Conservation (phyloP, 441 rosid species). For the Populus trichocarpa region DNA sequence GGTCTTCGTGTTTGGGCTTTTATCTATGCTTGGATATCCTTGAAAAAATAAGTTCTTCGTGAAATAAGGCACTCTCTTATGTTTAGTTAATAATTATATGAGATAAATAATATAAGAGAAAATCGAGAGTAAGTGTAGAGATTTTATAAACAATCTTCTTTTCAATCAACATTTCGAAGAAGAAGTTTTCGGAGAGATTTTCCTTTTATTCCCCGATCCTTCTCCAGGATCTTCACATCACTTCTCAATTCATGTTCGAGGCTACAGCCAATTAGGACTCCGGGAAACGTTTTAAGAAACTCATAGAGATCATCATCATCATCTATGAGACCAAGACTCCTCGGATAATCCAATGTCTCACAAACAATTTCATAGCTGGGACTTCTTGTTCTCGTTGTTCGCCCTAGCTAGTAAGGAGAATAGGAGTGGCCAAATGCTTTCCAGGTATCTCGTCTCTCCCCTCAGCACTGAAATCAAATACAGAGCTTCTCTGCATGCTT, state of each 20-base stretch:
- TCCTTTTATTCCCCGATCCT: constrained; percentile 73
- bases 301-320: constrained; percentile 53
- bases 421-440: constrained; percentile 77
- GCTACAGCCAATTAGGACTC: constrained; percentile 65
- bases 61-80: too few relatives aligned
- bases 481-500: constrained; percentile 71
- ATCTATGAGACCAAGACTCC: constrained; percentile 47
- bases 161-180: constrained; percentile 65
- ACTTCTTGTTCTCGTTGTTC: constrained; percentile 66
- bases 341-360: constrained; percentile 55
- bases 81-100: too few relatives aligned
- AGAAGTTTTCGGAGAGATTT: constrained; percentile 56
- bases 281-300: constrained; percentile 79
- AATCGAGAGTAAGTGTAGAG: too few relatives aligned
- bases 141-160: constrained; percentile 84
- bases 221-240: constrained; percentile 60
- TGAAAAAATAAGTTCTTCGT: too few relatives aligned
- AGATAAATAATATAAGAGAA: too few relatives aligned
- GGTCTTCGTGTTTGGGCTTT: too few relatives aligned
- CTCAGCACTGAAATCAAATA: constrained; percentile 47
- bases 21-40: too few relatives aligned
- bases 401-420: constrained; percentile 69
- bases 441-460: constrained; percentile 81
- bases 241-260: constrained; percentile 64
- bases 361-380: constrained; percentile 42